A percentile compares a stretch with the other conserved stretches of the same genome.
Conservation (phyloP, 257 asterid species). For the Schizonepeta tenuifolia region DNA sequence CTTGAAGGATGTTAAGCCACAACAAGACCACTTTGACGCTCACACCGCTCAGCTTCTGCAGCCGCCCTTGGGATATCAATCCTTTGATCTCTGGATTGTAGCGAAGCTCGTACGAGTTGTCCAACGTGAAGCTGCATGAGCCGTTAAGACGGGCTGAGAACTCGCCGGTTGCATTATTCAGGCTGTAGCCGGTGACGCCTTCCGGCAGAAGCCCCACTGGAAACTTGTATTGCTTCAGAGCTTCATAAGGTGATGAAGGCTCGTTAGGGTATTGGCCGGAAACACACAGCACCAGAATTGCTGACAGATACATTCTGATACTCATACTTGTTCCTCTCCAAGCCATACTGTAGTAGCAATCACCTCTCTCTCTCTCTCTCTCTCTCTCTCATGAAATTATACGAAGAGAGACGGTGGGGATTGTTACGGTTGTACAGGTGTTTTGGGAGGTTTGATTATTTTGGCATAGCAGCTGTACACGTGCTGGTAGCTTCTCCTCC, state of each 20-base stretch:
- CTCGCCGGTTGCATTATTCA: constrained; percentile 41
- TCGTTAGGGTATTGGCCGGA: neutral
- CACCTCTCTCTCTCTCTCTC: neutral
- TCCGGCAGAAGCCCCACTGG: constrained; percentile 61
- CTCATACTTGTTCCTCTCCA: neutral
- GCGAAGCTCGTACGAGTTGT: constrained; percentile 40
- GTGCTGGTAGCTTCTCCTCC: neutral
- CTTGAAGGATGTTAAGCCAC: constrained; percentile 55
- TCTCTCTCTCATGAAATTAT: neutral
- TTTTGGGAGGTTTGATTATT: constrained; percentile 18
- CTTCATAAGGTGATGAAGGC: constrained; percentile 49
- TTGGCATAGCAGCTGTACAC: constrained; percentile 4
- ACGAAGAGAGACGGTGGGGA: neutral
- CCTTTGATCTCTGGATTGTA: constrained; percentile 47
- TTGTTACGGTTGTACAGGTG: constrained; percentile 16
- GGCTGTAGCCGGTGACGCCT: constrained; percentile 51
- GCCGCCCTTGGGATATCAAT: constrained; percentile 38
- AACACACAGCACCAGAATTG: constrained; percentile 1
- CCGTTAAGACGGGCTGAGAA: constrained; percentile 47
- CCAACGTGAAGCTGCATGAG: constrained; percentile 49
- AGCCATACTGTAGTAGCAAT: constrained; percentile 23
- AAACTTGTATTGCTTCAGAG: constrained; percentile 50
- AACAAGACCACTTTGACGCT: constrained; percentile 48
- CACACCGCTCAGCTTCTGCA: constrained; percentile 45
- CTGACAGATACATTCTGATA: neutral